phyloP scores from a whole-genome alignment of 345 rosid genomes.

The Schrenkiella parvula region DNA sequence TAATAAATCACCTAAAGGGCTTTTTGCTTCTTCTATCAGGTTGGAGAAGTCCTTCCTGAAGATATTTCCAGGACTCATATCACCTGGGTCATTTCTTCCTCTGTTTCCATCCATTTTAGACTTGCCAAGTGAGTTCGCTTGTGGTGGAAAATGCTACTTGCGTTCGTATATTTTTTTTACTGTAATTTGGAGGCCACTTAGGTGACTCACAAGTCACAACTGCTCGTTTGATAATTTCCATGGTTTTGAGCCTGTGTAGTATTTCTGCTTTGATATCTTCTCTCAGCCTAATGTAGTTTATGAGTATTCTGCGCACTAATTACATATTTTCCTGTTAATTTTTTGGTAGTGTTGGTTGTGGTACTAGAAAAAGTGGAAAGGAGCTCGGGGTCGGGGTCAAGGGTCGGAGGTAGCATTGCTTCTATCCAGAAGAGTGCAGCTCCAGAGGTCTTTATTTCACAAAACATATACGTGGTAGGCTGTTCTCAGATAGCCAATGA shows the following conservation, averaged over 20 bases:
- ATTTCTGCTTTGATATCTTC: neutral
- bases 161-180: neutral
- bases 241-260: neutral
- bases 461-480: slow-evolving; percentile 9
- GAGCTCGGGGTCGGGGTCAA: slow-evolving; percentile 66
- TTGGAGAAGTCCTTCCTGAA: slow-evolving; percentile 68
- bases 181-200: neutral
- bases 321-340: slow-evolving; percentile 1
- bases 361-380: slow-evolving; percentile 90
- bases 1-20: neutral
- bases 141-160: neutral
- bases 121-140: slow-evolving; percentile 68
- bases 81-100: slow-evolving; percentile 93
- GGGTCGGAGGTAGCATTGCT: slow-evolving; percentile 88
- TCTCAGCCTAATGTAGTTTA: neutral
- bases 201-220: neutral
- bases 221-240: neutral
- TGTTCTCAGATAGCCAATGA: neutral
- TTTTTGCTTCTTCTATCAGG: slow-evolving; percentile 38
- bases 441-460: slow-evolving; percentile 63
- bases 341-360: slow-evolving; percentile 67
- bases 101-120: slow-evolving; percentile 81
- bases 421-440: slow-evolving; percentile 92
- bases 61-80: slow-evolving; percentile 71
- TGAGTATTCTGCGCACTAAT: neutral